A percentile compares a stretch with the other conserved stretches of the same genome.
Conservation (phyloP, 2,329 filamentous ascomycete species). For the Scytalidium sp. region DNA sequence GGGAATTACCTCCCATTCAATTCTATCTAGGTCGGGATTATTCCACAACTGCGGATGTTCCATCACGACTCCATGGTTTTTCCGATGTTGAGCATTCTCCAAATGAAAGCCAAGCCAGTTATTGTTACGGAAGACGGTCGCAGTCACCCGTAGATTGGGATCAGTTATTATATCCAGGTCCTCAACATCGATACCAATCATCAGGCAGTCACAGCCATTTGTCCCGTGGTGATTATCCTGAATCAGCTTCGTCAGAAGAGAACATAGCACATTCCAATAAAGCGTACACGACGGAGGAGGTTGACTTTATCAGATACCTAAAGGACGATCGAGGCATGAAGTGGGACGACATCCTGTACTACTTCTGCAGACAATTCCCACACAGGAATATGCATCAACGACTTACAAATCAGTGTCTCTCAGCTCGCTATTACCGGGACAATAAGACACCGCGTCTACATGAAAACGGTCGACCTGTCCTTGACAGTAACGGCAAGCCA, state of each 20-base stretch:
- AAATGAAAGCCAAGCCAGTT: not conserved
- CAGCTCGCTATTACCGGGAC: slow-evolving; percentile 9
- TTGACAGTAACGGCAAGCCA: slow-evolving; percentile 7
- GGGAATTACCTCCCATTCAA: not conserved
- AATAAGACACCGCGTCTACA: slow-evolving; percentile 7
- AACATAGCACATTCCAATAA: slow-evolving; percentile 11
- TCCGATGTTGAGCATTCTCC: not conserved
- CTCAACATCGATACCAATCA: not conserved
- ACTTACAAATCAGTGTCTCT: slow-evolving; percentile 9
- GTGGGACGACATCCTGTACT: slow-evolving; percentile 5
- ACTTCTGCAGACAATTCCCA: slow-evolving; percentile 1
- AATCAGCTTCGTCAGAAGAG: not conserved
- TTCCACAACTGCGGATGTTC: not conserved
- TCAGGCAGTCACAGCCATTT: not conserved
- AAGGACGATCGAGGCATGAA: slow-evolving; percentile 6
- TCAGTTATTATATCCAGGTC: not conserved
- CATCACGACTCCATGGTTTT: not conserved
- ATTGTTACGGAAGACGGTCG: not conserved
- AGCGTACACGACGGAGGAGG: slow-evolving; percentile 10
- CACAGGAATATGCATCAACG: not conserved
- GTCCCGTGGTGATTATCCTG: not conserved
- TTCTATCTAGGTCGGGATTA: not conserved
- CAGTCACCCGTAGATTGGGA: not conserved
- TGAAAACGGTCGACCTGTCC: not conserved
- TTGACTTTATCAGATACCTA: slow-evolving; percentile 13